These are phyloP conservation scores for Entamoeba histolytica DNA, from an alignment of 208 protist genomes.

Conservation along the genomic window DNA sequence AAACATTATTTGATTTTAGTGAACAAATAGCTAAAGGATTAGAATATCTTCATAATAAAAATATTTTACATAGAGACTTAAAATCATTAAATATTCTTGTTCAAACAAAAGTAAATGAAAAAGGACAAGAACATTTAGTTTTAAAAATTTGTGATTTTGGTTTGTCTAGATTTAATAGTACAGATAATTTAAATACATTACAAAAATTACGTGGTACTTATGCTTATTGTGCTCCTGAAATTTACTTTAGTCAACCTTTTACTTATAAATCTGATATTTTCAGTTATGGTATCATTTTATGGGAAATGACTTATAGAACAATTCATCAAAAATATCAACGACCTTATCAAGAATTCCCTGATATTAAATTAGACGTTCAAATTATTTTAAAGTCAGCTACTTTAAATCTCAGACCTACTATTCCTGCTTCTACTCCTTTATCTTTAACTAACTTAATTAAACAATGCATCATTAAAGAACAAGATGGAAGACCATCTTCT, in stretches of 20 bases:
- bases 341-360: neutral
- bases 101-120: no score
- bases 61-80: constrained; percentile 38
- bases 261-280: neutral
- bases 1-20: constrained; percentile 31
- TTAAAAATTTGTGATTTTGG: constrained; percentile 40
- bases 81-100: constrained; percentile 39
- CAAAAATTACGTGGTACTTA: neutral
- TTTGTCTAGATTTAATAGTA: constrained; percentile 27
- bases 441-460: neutral
- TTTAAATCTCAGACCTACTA: neutral
- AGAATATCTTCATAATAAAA: constrained; percentile 19
- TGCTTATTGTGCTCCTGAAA: neutral
- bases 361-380: neutral
- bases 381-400: neutral
- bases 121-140: neutral
- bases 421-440: neutral
- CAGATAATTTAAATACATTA: neutral
- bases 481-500: neutral
- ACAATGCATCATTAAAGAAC: neutral
- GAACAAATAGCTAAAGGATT: constrained; percentile 32
- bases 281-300: neutral
- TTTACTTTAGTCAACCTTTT: neutral
- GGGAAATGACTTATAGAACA: neutral
- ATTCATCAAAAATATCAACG: neutral